Evolutionary conservation across 2,329 filamentous ascomycete species (phyloP).

Genomic region (Cytospora schulzeri): DNA sequence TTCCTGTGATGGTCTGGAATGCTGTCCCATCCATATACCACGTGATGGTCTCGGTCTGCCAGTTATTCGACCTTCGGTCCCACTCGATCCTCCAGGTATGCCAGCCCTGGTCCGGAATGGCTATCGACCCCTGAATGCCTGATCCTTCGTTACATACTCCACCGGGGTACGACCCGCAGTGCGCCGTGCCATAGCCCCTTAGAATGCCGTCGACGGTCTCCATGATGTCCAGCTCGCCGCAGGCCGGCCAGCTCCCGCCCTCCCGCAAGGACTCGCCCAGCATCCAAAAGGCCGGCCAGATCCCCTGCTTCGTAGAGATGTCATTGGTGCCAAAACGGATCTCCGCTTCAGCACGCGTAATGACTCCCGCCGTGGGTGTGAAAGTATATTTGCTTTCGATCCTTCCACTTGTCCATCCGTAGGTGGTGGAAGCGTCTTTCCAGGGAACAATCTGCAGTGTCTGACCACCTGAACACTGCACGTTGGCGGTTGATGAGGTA

Average conservation of each 20-base stretch:
- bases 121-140: conserved; percentile 41
- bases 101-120: conserved; percentile 49
- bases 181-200: conserved; percentile 50
- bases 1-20: conserved; percentile 48
- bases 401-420: conserved; percentile 53
- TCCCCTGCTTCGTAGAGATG: conserved; percentile 45
- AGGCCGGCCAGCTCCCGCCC: conserved; percentile 50
- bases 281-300: conserved; percentile 59
- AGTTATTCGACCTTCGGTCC: conserved; percentile 47
- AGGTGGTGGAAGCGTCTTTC: conserved; percentile 35
- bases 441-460: conserved; percentile 55
- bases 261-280: conserved; percentile 50
- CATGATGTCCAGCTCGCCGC: conserved; percentile 54
- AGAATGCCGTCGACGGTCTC: conserved; percentile 51
- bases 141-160: conserved; percentile 51
- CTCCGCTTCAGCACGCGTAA: conserved; percentile 47
- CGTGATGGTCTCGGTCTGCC: conserved; percentile 50
- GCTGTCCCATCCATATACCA: conserved; percentile 50
- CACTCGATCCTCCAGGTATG: conserved; percentile 52
- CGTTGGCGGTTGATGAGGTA: conserved; percentile 45
- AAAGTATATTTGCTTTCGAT: conserved; percentile 51
- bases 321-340: conserved; percentile 48
- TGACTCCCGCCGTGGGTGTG: conserved; percentile 43
- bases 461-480: conserved; percentile 53
- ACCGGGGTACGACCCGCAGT: conserved; percentile 47